Conservation (phyloP, 495 filamentous ascomycete species). For the Tirmania nivea region DNA sequence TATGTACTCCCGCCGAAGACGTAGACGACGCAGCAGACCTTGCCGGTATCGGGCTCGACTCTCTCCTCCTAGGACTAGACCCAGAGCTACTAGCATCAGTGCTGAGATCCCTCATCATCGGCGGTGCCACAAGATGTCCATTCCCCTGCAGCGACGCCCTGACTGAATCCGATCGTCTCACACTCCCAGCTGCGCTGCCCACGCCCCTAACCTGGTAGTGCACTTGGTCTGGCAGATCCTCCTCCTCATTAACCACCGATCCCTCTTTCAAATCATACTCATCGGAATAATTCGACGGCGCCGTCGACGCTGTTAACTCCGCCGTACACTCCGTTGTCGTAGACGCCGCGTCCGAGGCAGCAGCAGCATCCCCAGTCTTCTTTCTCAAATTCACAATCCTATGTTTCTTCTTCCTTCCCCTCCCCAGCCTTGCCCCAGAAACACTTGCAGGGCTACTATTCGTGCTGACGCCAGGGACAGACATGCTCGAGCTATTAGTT, state of each 20-base stretch:
- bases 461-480: conserved; percentile 22
- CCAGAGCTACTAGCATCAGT: not conserved
- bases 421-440: not conserved
- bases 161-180: no score
- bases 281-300: not conserved
- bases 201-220: no score
- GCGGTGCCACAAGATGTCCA: not conserved
- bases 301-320: not conserved
- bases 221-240: not conserved
- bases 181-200: no score
- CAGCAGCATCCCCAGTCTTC: conserved; percentile 5
- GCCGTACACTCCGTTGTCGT: not conserved
- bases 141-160: no score
- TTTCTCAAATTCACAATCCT: conserved; percentile 73
- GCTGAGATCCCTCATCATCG: not conserved
- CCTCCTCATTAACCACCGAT: not conserved
- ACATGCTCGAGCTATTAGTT: conserved; percentile 22
- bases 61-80: not conserved
- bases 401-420: conserved; percentile 45
- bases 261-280: not conserved
- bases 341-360: not conserved
- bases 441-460: conserved; percentile 24
- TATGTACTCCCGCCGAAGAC: no score
- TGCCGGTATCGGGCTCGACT: no score
- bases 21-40: no score